Percentiles rank a stretch among this genome's conserved stretches.
Conservation (phyloP, 495 filamentous ascomycete genomes). For the Xylaria curta region DNA sequence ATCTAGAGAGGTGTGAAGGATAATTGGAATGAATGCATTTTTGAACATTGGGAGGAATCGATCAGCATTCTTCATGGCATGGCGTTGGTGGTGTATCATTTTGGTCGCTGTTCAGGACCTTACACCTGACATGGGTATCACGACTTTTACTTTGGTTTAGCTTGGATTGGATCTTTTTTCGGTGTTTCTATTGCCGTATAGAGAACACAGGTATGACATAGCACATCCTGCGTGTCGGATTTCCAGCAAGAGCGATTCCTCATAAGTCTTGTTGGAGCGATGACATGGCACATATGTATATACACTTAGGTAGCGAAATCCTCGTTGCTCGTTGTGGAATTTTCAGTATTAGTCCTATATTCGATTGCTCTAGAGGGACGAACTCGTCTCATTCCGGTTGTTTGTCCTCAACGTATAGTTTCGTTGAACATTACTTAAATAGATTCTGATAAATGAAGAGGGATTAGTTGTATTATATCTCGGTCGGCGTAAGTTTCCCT, state of each 20-base stretch:
- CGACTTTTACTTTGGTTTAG: constrained; percentile 8
- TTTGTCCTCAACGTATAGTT: not conserved
- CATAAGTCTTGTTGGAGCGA: not conserved
- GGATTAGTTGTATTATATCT: too few relatives aligned
- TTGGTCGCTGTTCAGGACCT: not conserved
- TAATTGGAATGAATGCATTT: constrained; percentile 12
- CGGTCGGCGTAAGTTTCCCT: too few relatives aligned
- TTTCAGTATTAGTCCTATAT: not conserved
- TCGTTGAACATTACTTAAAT: not conserved
- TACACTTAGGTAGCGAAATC: constrained; percentile 7
- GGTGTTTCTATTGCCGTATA: constrained; percentile 14
- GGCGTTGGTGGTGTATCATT: constrained; percentile 23
- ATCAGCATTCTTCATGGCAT: constrained; percentile 21
- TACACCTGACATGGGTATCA: not conserved
- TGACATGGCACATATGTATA: constrained; percentile 10
- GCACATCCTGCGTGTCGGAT: not conserved
- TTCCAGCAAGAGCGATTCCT: not conserved
- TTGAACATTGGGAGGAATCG: constrained; percentile 16
- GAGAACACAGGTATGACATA: not conserved
- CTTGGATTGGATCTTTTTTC: constrained; percentile 21
- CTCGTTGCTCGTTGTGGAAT: not conserved
- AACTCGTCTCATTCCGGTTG: not conserved
- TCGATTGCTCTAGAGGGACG: not conserved
- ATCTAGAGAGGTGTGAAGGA: not conserved
- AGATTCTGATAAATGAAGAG: not conserved